Evolutionary conservation across 2,329 filamentous ascomycete species (phyloP), one percentile per base, ranked within the genome.

Genomic region (Fusarium acutatum): DNA sequence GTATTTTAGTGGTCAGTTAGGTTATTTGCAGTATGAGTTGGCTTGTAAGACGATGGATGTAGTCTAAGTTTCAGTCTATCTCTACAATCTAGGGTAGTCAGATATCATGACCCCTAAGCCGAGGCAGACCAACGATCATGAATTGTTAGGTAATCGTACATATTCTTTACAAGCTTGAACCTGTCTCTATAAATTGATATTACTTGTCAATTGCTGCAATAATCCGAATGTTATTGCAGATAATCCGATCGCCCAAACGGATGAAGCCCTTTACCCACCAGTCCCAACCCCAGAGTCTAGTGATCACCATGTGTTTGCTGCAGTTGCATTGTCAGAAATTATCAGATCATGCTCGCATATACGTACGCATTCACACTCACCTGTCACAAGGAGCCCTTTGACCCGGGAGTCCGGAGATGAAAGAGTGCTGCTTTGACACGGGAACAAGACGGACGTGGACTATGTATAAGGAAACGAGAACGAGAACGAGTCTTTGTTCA

Each of bases 301-400:
- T 35, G 40, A 58, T 47, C n/a, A 49, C 40, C 40, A 58, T 35
- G 20, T 49, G 54, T 18, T 59, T 50, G 41, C 41, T 50, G 32
- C 56, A 50, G 41, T 50, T 59, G 32, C 56, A 59, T 50, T 50
- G 56, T 37, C 56, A 59, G 56, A n/a, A 24, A 50, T 37, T 50
- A 59, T 59, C 56, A 50, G 41, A 59, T 50, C 56, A 59, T 59
- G 41, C 56, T 59, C 56, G 56, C 56, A 59, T 58, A 58, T 6
- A 28, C 30, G 11, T 8, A n/a, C 22, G 6, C 30, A 37, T 30
- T 58, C 28, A 32, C 22, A 32, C 24, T 28, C 30, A 35, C 24
- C 56, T 30, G 41, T 24, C 56, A 59, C 32, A 50, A 59, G 20
- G 30, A 49, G 32, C 24, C 56, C 20, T 30, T 50, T 50, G 41